Conservation (phyloP, 2,329 filamentous ascomycete genomes). For the Mycogone perniciosa region DNA sequence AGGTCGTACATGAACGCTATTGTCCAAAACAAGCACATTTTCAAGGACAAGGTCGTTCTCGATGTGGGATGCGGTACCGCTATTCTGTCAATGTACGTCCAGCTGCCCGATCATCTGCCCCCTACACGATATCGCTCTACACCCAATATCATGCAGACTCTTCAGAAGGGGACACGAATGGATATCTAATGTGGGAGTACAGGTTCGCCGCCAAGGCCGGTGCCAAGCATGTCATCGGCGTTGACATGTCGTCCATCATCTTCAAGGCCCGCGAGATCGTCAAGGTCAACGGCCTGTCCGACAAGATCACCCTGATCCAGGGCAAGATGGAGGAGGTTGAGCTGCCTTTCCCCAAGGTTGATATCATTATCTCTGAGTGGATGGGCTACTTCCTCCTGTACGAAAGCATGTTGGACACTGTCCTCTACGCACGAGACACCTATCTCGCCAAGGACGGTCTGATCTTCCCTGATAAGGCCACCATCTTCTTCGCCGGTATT, state of each 20-base stretch:
- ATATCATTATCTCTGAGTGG: conserved; percentile 99
- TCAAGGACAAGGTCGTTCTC: conserved; percentile 78
- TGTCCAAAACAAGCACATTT: conserved; percentile 91
- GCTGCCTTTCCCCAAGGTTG: conserved; percentile 88
- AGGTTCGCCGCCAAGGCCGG: conserved; percentile 97
- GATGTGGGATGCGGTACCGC: conserved; percentile 96
- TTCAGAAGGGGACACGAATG: not conserved
- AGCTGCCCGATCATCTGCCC: conserved; percentile 6
- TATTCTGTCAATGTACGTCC: conserved; percentile 90
- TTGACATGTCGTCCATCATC: conserved; percentile 99
- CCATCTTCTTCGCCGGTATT: conserved; percentile 92
- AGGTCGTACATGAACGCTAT: conserved; percentile 96
- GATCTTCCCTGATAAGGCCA: conserved; percentile 98
- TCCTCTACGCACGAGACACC: conserved; percentile 89
- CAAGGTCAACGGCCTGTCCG: conserved; percentile 79
- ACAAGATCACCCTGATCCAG: conserved; percentile 96
- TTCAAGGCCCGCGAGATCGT: conserved; percentile 97
- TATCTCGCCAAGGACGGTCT: conserved; percentile 82
- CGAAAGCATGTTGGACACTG: conserved; percentile 98
- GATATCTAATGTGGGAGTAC: conserved; percentile 12
- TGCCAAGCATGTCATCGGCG: conserved; percentile 96
- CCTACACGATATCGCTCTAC: conserved; percentile 6
- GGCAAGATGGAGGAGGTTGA: conserved; percentile 99
- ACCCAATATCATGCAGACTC: not conserved
- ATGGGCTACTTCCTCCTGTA: conserved; percentile 99